phyloP scores from a whole-genome alignment of 2,329 filamentous ascomycete species.

The Albophoma yamanashiensis region DNA sequence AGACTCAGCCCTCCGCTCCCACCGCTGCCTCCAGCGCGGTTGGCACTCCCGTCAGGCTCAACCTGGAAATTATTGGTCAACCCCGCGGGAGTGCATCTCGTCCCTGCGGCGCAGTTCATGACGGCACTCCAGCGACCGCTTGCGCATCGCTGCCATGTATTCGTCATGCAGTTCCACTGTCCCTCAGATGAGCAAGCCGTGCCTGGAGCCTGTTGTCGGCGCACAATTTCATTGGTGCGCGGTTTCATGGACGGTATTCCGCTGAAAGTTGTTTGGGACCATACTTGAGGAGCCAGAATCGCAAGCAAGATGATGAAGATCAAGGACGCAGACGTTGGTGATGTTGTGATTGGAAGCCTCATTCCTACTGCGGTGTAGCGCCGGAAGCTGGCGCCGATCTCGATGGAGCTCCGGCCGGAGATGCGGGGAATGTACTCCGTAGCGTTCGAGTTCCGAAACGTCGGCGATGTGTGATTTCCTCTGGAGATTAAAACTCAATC shows the following conservation, averaged over 20 bases:
- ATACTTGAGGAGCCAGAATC: not conserved
- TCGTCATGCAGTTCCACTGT: constrained; percentile 43
- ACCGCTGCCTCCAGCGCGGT: not conserved
- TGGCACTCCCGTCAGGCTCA: constrained; percentile 15
- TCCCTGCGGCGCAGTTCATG: constrained; percentile 33
- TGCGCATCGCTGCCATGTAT: constrained; percentile 39
- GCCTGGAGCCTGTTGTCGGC: constrained; percentile 20
- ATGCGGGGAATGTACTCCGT: not conserved
- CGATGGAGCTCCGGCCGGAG: not conserved
- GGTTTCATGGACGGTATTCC: not conserved
- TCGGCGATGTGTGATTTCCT: not conserved
- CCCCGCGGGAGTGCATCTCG: constrained; percentile 32
- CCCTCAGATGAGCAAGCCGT: constrained; percentile 34
- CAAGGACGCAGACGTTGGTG: not conserved
- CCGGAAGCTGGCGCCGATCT: not conserved
- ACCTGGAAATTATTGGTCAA: constrained; percentile 28
- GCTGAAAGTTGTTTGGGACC: not conserved
- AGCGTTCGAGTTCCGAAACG: not conserved
- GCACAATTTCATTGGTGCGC: constrained; percentile 3
- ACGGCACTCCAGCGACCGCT: constrained; percentile 33
- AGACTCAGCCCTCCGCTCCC: not conserved
- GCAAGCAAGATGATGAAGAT: not conserved
- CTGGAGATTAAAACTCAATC: not conserved
- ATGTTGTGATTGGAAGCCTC: not conserved
- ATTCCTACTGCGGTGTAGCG: not conserved